Conservation (phyloP, 2,329 filamentous ascomycete genomes). For the Diaporthe sp. region DNA sequence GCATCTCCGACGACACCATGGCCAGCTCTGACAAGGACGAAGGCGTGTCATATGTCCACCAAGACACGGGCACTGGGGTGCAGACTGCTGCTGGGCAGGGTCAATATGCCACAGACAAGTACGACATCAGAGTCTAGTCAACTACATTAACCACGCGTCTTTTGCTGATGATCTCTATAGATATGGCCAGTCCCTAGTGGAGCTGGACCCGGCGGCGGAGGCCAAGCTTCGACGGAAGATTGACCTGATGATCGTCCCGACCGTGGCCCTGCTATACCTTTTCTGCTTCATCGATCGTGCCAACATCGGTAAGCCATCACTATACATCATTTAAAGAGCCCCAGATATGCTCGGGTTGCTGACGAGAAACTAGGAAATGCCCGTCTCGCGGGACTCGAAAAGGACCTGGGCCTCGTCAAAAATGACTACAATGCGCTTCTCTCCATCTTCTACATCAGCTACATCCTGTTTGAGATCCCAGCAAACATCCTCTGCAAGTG, state of each 20-base stretch:
- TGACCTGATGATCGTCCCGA: conserved; percentile 75
- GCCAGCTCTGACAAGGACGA: conserved; percentile 34
- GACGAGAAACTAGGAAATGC: conserved; percentile 71
- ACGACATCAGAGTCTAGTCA: conserved; percentile 36
- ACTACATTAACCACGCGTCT: not conserved
- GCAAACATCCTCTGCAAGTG: conserved; percentile 78
- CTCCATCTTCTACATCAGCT: conserved; percentile 79
- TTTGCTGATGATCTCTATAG: conserved; percentile 46
- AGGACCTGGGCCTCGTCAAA: conserved; percentile 69
- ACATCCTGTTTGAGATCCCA: conserved; percentile 81
- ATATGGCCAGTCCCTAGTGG: conserved; percentile 63
- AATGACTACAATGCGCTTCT: conserved; percentile 80
- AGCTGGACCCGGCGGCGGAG: conserved; percentile 71
- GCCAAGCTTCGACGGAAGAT: conserved; percentile 72
- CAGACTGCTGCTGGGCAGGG: conserved; percentile 56
- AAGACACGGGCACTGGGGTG: conserved; percentile 33
- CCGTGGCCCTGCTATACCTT: conserved; percentile 75
- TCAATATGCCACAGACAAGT: conserved; percentile 62
- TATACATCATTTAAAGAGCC: not conserved
- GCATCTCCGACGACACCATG: conserved; percentile 6
- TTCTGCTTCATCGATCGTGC: conserved; percentile 84
- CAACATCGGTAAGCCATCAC: conserved; percentile 70
- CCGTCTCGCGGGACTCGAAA: conserved; percentile 73
- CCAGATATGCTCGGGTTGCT: not conserved
- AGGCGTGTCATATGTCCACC: conserved; percentile 27